Conservation (phyloP, 192 early-diverging fungal genomes). For the Helicostylum pulchrum region DNA sequence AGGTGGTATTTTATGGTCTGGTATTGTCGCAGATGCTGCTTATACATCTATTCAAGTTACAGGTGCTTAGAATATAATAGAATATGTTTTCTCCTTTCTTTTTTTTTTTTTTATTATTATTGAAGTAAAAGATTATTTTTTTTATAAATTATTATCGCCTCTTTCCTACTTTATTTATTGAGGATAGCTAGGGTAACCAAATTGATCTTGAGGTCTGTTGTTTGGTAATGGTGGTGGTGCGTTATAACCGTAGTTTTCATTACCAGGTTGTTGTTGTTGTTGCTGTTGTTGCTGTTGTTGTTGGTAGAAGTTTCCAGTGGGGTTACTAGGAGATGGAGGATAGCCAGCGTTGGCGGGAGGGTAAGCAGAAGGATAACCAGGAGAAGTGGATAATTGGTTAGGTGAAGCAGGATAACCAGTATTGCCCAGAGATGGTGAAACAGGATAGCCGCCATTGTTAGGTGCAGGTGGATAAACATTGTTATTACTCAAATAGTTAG, state of each 20-base stretch:
- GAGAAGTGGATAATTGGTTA: neutral
- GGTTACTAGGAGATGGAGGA: no score
- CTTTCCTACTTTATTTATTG: neutral
- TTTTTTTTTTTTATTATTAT: no score
- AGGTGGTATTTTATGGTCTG: conserved; percentile 74
- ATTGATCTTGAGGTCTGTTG: neutral
- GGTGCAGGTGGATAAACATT: neutral
- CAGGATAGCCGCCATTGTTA: neutral
- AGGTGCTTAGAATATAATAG: neutral
- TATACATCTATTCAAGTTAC: conserved; percentile 5
- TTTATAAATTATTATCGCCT: no score
- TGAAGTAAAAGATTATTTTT: no score
- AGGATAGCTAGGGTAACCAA: neutral
- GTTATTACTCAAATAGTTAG: neutral
- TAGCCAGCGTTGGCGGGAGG: no score
- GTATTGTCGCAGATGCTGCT: conserved; percentile 61
- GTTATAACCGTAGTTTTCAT: no score
- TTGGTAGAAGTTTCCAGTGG: no score
- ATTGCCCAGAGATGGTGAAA: neutral
- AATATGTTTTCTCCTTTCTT: no score
- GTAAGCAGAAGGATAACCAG: neutral
- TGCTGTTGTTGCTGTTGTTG: no score
- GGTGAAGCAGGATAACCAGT: neutral
- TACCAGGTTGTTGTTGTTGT: no score
- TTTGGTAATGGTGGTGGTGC: neutral